Base-by-base conservation (phyloP, 164 flowering plant species). In the Piper longum region DNA sequence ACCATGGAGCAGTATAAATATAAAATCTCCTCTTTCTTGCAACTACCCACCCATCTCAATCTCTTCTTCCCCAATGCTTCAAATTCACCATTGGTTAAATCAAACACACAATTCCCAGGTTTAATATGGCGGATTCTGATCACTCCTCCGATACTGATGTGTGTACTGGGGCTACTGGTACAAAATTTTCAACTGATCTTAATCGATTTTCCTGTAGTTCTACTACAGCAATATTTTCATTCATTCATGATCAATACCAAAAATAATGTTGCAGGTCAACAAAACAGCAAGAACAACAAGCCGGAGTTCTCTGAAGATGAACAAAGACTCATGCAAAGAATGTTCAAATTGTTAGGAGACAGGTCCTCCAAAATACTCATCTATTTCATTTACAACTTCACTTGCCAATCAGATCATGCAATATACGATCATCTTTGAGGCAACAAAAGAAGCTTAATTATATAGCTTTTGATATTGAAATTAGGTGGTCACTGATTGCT, bases 401-500 rank as follows among this genome's bases (percentile, higher is more conserved):
- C 4, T n/a, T 19, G 1, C 6, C 36, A 26, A 26, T 26, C 36
- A 26, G 36, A 26, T 26, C 36, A 26, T 26, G 36, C 36, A 26
- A 26, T 26, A 1, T 26, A 26, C 2, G 36, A 26, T 26, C 36
- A 26, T 26, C 36, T 48, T 5, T 48, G 52, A 9, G 52, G 52
- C 52, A 26, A 26, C 36, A 26, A 26, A 26, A 26, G 36, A 26
- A 26, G 36, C 36, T 26, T 26, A 26, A 26, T 26, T 26, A 26
- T 26, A 2, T 2, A 26, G 36, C 36, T 26, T 26, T 26, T 26
- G 1, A 26, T 26, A 26, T 26, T 26, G 36, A 26, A 1, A 26
- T 54, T 48, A 83, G 87, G 73, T 81, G 88, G 85, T 59, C 82
- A 67, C 62, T 81, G 55, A 83, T 81, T 71, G 81, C 85, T 41